Percentiles rank a stretch among this genome's conserved stretches.
phyloP scores from a whole-genome alignment of 2,329 filamentous ascomycete species.

The Peltaster fructicola region DNA sequence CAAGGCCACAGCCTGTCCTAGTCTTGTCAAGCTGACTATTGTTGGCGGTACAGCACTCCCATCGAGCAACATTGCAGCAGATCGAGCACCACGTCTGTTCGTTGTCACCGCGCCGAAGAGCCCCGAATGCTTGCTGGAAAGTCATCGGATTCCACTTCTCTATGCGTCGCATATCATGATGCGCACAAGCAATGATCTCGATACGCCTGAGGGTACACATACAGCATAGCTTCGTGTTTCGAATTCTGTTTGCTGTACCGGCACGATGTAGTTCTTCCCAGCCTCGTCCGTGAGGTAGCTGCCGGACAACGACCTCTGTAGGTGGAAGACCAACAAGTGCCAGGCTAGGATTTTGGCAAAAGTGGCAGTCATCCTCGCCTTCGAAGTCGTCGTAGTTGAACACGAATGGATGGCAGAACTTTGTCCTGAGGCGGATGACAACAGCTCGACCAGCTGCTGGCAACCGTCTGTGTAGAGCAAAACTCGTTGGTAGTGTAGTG shows the following conservation, averaged over 20 bases:
- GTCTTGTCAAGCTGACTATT: constrained; percentile 1
- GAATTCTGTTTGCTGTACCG: constrained; percentile 13
- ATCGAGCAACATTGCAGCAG: constrained; percentile 23
- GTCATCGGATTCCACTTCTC: constrained; percentile 11
- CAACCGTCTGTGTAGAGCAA: not conserved
- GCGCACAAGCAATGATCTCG: constrained; percentile 19
- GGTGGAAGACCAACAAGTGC: constrained; percentile 21
- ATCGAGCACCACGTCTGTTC: constrained; percentile 23
- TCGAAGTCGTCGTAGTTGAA: constrained; percentile 18
- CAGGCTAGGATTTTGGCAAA: constrained; percentile 21
- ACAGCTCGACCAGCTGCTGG: constrained; percentile 3
- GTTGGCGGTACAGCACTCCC: constrained; percentile 15
- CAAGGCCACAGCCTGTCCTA: constrained; percentile 15
- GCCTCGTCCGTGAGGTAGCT: constrained; percentile 14
- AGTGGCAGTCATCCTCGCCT: constrained; percentile 19
- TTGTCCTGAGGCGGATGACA: constrained; percentile 17
- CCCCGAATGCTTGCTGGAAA: constrained; percentile 7
- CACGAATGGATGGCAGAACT: constrained; percentile 22
- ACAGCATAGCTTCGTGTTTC: constrained; percentile 21
- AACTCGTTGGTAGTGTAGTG: not conserved
- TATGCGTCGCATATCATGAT: constrained; percentile 17
- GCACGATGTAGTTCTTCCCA: constrained; percentile 19
- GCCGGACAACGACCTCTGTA: constrained; percentile 15
- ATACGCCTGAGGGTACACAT: constrained; percentile 20
- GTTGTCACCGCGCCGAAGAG: constrained; percentile 12